Conservation (phyloP, 306 rosid species). For the Fragaria vesca region DNA sequence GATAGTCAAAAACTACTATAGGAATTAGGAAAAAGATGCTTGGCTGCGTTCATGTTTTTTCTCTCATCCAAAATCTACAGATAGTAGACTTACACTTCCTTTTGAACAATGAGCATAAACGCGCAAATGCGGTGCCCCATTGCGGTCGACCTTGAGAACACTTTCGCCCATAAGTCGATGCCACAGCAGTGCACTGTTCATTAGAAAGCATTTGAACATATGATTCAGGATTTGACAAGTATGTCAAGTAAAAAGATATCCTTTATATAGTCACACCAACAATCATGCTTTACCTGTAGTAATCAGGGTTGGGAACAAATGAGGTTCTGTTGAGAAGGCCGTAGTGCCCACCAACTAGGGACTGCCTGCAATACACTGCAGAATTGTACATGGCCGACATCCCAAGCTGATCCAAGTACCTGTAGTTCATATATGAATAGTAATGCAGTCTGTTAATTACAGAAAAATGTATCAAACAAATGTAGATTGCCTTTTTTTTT, state of each 20-base stretch:
- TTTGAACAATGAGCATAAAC: conserved; percentile 87
- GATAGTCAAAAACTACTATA: neutral
- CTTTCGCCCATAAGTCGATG: conserved; percentile 80
- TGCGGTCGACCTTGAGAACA: conserved; percentile 53
- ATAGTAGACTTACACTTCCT: conserved; percentile 61
- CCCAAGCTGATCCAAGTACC: conserved; percentile 99
- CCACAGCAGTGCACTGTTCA: conserved; percentile 85
- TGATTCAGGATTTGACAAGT: conserved; percentile 7
- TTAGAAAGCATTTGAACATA: conserved; percentile 14
- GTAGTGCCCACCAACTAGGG: conserved; percentile 89
- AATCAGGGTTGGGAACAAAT: conserved; percentile 90
- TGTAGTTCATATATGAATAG: conserved; percentile 19
- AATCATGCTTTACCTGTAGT: conserved; percentile 58
- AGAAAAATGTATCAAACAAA: neutral
- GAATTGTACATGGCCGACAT: conserved; percentile 74
- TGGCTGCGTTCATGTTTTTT: neutral
- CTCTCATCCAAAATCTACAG: neutral
- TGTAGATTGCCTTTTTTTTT: neutral
- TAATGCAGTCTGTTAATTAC: neutral
- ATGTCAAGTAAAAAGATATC: conserved; percentile 11
- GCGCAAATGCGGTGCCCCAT: conserved; percentile 62
- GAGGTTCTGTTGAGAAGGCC: conserved; percentile 80
- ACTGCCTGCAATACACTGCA: conserved; percentile 86
- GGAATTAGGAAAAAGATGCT: neutral
- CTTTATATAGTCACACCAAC: neutral